Evolutionary conservation across 1,284 basidiomycete species (phyloP), one percentile per base, ranked within the genome.

Genomic region (Hypsizygus ulmarius): DNA sequence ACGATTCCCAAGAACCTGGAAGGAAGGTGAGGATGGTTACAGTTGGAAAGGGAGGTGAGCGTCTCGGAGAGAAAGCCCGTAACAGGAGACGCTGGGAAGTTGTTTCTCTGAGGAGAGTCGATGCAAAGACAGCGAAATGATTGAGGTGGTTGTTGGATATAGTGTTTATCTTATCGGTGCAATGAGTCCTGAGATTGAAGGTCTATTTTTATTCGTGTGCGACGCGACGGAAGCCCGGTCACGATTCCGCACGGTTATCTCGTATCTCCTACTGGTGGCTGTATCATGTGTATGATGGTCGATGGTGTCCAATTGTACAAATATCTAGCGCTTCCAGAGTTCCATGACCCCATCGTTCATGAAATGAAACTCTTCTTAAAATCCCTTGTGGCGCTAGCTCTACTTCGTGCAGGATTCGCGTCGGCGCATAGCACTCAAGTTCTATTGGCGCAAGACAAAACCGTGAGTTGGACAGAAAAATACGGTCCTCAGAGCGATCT

Each of bases 401-500:
- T 43, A 33, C 27, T 45, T 19, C 8, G 47, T 15, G 35, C 36
- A 18, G 36, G 37, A 10, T 21, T 45, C 25, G 38, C 32, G 29
- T 38, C 12, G n/a, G 30, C 34, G 9, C 49, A 42, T n/a, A n/a
- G 16, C 19, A 19, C 36, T 16, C 58, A 59, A 43, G 39, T 32
- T 25, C 47, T 47, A 8, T 36, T 56, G n/a, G 34, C n/a, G 38
- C 46, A 50, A 16, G 36, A 18, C 8, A 34, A 50, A 34, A n/a
- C 35, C 14, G 49, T 60, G 15, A 75, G 73, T 35, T 89, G 85
- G 85, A 61, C 73, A 8, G 71, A 77, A 46, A 88, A 87, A 64
- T 90, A 88, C 54, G 87, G 87, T 12, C 58, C 67, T n/a, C 87
- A 88, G 58, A 70, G 74, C 29, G 86, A 90, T 65, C 78, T 81